These are phyloP conservation scores for Candida sphagnicola DNA, from an alignment of 805 yeast species.

Conservation along the genomic window DNA sequence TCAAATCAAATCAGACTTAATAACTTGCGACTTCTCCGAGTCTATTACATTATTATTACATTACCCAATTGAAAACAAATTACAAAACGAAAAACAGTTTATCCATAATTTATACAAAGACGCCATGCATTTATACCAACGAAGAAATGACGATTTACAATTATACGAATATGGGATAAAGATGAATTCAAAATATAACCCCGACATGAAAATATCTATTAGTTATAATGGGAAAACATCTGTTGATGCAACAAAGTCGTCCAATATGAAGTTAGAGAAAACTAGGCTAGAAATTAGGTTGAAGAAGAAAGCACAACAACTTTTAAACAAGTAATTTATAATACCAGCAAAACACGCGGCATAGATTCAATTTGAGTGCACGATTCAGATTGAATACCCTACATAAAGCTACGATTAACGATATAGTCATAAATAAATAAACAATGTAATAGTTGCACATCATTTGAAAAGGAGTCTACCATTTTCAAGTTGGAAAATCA, in stretches of 20 bases:
- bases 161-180: conserved; percentile 37
- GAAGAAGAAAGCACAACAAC: conserved; percentile 39
- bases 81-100: conserved; percentile 13
- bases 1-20: conserved; percentile 40
- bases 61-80: conserved; percentile 36
- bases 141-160: conserved; percentile 33
- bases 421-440: no score
- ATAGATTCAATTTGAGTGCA: no score
- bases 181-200: conserved; percentile 38
- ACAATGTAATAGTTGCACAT: no score
- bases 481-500: no score
- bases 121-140: conserved; percentile 28
- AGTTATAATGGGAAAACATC: conserved; percentile 18
- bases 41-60: conserved; percentile 46
- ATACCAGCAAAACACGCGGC: no score
- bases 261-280: conserved; percentile 42
- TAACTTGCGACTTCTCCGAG: conserved; percentile 50
- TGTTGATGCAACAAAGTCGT: conserved; percentile 20
- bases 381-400: no score
- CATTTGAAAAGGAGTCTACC: no score
- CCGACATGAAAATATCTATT: conserved; percentile 27
- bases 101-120: conserved; percentile 27
- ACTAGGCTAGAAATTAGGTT: conserved; percentile 43
- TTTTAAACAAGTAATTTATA: conserved; percentile 18
- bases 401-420: no score